Evolutionary conservation across 176 grass and related monocot species (phyloP).

Genomic region (Triticum dicoccoides): DNA sequence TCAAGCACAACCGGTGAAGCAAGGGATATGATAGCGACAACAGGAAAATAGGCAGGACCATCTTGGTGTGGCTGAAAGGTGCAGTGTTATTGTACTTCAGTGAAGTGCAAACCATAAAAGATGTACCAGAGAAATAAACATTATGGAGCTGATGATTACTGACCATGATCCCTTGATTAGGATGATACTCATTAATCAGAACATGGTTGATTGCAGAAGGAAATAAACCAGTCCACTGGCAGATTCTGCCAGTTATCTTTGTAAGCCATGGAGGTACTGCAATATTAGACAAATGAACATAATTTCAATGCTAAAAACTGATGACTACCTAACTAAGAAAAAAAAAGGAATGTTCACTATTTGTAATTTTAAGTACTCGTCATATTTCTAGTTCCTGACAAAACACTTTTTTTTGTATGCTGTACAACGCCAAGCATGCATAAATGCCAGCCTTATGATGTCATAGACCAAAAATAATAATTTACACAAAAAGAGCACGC

Average conservation of each 20-base stretch:
- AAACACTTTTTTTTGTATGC: not conserved
- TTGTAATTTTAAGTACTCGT: not conserved
- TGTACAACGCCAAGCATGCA: not conserved
- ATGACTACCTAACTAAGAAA: not conserved
- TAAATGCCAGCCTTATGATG: not conserved
- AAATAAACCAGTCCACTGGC: constrained; percentile 72
- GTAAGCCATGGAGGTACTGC: constrained; percentile 88
- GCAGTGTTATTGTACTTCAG: not conserved
- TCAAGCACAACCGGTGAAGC: constrained; percentile 76
- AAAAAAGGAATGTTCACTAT: not conserved
- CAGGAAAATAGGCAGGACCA: constrained; percentile 66
- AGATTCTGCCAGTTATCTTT: constrained; percentile 73
- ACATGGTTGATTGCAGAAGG: constrained; percentile 87
- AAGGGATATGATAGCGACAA: constrained; percentile 89
- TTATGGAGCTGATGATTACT: constrained; percentile 11
- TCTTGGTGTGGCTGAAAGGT: constrained; percentile 67
- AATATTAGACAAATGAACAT: constrained; percentile 23
- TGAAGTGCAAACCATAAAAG: not conserved
- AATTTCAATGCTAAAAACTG: not conserved
- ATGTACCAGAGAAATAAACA: not conserved
- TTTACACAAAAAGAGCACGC: not conserved
- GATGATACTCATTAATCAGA: constrained; percentile 85
- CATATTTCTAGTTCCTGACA: not conserved
- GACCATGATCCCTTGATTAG: constrained; percentile 97
- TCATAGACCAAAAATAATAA: no score